A percentile compares a stretch with the other conserved stretches of the same genome.
These are phyloP conservation scores for Wickerhamiella siamensis DNA, from an alignment of 805 yeast species.

Conservation along the genomic window DNA sequence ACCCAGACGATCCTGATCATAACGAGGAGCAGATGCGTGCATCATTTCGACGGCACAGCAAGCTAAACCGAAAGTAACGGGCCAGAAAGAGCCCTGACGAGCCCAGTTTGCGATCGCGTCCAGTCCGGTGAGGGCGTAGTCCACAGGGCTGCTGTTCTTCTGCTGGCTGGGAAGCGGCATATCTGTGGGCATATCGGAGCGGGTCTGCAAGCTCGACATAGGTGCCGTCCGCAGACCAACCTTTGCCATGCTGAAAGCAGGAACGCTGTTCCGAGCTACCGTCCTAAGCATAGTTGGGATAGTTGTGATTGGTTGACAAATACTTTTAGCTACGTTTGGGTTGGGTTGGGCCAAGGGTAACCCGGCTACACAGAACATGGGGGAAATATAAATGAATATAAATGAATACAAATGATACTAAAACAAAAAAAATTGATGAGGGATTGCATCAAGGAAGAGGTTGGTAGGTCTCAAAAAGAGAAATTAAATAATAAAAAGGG, in stretches of 20 bases:
- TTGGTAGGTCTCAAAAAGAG: neutral
- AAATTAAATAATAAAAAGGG: neutral
- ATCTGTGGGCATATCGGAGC: conserved; percentile 39
- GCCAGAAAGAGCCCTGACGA: conserved; percentile 85
- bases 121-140: conserved; percentile 67
- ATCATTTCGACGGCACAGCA: conserved; percentile 94
- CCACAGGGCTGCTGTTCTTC: conserved; percentile 46
- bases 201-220: conserved; percentile 17
- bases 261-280: conserved; percentile 1
- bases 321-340: too few relatives aligned
- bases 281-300: conserved; percentile 4
- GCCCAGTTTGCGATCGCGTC: conserved; percentile 85
- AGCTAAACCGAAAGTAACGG: conserved; percentile 81
- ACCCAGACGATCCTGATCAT: conserved; percentile 85
- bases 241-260: neutral
- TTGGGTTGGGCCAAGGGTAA: too few relatives aligned
- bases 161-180: conserved; percentile 56
- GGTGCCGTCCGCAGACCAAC: neutral
- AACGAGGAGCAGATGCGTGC: conserved; percentile 84
- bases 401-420: neutral
- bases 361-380: too few relatives aligned
- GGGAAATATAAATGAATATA: too few relatives aligned
- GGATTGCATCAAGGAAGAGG: too few relatives aligned
- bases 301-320: conserved; percentile 2
- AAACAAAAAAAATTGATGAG: too few relatives aligned